Base-by-base conservation (phyloP, 305 asterid genomes). In the Rubia balearica region DNA sequence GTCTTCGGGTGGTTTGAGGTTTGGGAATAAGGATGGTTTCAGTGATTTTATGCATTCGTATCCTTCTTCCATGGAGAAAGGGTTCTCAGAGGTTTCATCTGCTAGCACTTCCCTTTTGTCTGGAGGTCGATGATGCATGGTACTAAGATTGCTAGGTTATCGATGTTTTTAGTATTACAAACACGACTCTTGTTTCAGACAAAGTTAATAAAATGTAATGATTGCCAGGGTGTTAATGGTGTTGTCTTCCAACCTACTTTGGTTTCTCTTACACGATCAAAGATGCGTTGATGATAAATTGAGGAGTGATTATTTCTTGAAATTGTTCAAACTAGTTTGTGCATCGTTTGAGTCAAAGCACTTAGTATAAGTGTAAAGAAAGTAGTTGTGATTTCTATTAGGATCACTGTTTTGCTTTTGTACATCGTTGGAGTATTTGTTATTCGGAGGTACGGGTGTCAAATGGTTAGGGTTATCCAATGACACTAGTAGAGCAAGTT, bases 81-180 rank as follows among this genome's bases (percentile, higher is more conserved):
- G 64, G 53, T 78, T 9, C 38, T 60, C 64, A 1, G 8, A 9
- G 38, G 64, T 30, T 24, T 60, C 64, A 11, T 22, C 60, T 67
- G 7, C 83, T 38, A 41, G 80, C 38, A 78, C 89, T 1, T 85
- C 87, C 0, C 43, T 81, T n/a, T 75, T 84, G 0, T 72, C 87
- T 0, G 75, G 77, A 61, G 90, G 91, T 3, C 81, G 92, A 68
- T 76, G 63, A 67, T 77, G 41, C 41, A 38, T 33, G 36, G 36
- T 33, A 33, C 36, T 33, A 33, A 33, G 36, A 33, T 33, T 33
- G 36, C 36, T 33, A 33, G 36, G 36, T 33, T 33, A 33, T 33
- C 5, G 4, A 73, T 89, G 82, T 87, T 87, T 85, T 84, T 95
- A 64, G 84, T 88, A 65, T 81, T 85, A 48, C 84, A 51, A 17